Percentiles rank a stretch among this genome's conserved stretches.
phyloP scores from a whole-genome alignment of 768 basidiomycete genomes.

The Kwoniella heveanensis region DNA sequence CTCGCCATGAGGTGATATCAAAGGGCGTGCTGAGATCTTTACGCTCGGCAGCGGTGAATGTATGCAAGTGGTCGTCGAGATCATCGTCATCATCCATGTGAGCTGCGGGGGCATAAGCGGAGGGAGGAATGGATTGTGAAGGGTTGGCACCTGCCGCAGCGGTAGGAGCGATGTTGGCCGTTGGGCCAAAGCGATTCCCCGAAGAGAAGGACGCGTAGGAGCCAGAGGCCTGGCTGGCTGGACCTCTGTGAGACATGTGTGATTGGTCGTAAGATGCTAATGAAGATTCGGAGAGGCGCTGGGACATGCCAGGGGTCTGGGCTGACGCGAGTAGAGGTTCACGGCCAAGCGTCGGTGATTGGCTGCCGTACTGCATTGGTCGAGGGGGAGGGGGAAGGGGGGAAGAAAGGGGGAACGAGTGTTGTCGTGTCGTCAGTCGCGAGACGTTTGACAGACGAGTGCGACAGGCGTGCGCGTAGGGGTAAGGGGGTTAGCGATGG shows the following conservation, averaged over 20 bases:
- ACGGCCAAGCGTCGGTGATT: constrained; percentile 31
- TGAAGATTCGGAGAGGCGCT: constrained; percentile 41
- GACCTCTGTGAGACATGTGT: constrained; percentile 25
- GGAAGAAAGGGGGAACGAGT: background rate
- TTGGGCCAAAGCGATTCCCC: constrained; percentile 31
- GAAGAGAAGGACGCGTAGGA: constrained; percentile 31
- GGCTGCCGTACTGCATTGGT: constrained; percentile 32
- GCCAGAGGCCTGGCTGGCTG: constrained; percentile 6
- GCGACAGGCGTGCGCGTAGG: no score
- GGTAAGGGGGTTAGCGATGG: background rate
- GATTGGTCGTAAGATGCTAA: constrained; percentile 35
- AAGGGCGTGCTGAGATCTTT: constrained; percentile 64
- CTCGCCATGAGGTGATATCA: constrained; percentile 69
- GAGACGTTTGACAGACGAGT: background rate
- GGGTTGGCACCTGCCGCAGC: constrained; percentile 1
- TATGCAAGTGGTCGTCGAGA: constrained; percentile 54
- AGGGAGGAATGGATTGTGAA: constrained; percentile 5
- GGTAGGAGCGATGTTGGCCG: constrained; percentile 22
- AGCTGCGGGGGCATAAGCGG: constrained; percentile 13
- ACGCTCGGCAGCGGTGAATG: constrained; percentile 44
- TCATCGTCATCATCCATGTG: constrained; percentile 46
- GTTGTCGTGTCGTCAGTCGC: background rate
- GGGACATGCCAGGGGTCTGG: constrained; percentile 40
- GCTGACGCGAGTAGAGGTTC: constrained; percentile 39
- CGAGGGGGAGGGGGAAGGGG: constrained; percentile 1